Conservation (phyloP, 2,329 filamentous ascomycete species). For the Sarocladiaceae sp. region DNA sequence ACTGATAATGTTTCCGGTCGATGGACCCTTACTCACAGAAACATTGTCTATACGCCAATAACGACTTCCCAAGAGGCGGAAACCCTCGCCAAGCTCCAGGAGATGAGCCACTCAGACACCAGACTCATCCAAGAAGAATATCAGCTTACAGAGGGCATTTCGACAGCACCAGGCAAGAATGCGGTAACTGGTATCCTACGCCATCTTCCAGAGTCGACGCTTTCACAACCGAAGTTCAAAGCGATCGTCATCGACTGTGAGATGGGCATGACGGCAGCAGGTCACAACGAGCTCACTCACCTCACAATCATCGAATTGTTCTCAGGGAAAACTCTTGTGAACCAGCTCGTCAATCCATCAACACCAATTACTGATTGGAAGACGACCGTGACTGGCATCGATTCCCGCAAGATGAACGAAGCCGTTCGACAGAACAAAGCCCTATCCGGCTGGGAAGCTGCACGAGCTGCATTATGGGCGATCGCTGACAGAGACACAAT, state of each 20-base stretch:
- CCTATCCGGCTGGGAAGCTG: conserved; percentile 36
- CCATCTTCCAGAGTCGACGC: background rate
- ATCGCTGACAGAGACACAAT: conserved; percentile 39
- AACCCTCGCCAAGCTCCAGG: background rate
- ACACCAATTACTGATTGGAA: conserved; percentile 8
- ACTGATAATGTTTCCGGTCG: too few relatives aligned
- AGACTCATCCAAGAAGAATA: background rate
- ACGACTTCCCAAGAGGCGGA: background rate
- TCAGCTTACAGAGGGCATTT: background rate
- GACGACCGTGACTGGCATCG: conserved; percentile 7
- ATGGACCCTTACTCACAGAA: background rate
- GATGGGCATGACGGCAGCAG: conserved; percentile 4
- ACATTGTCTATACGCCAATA: background rate
- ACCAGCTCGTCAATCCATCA: conserved; percentile 5
- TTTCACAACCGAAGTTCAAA: background rate
- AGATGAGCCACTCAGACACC: background rate
- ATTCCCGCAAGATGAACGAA: background rate
- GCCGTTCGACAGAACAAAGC: conserved; percentile 14
- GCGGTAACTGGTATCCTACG: background rate
- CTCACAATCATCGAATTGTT: conserved; percentile 11
- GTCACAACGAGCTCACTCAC: conserved; percentile 4
- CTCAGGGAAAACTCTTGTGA: background rate
- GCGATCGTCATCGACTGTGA: conserved; percentile 8
- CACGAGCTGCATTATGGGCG: conserved; percentile 36
- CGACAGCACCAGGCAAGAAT: background rate